A percentile compares a stretch with the other conserved stretches of the same genome.
Evolutionary conservation across 2,329 filamentous ascomycete genomes (phyloP).

Genomic region (Scedosporium apiospermum): DNA sequence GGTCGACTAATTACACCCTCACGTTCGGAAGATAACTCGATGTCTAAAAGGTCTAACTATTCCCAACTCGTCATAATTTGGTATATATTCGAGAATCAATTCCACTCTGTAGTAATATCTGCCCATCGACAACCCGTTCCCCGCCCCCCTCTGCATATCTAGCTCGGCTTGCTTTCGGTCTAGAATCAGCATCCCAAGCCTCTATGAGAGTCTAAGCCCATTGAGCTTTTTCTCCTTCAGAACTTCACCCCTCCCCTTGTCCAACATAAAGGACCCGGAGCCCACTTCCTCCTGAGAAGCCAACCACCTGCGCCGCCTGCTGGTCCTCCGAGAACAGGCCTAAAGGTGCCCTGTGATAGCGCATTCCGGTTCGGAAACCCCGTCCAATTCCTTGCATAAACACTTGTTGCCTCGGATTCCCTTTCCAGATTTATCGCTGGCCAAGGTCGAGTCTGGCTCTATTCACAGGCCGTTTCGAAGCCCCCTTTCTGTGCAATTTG

Average conservation of each 20-base stretch:
- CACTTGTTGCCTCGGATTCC: neutral
- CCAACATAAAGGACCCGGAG: neutral
- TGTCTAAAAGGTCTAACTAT: neutral
- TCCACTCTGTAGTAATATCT: neutral
- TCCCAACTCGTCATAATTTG: neutral
- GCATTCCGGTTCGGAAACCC: neutral
- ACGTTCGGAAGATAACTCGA: neutral
- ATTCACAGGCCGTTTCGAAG: neutral
- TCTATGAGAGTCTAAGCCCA: neutral
- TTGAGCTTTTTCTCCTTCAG: too few relatives aligned
- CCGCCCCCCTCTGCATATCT: neutral
- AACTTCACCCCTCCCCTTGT: neutral
- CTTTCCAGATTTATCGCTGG: neutral
- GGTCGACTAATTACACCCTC: neutral
- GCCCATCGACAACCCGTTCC: neutral
- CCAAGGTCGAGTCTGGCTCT: neutral
- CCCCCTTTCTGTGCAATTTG: neutral
- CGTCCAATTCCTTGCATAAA: neutral
- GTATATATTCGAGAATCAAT: neutral
- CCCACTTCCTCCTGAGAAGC: neutral
- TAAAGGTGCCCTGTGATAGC: neutral
- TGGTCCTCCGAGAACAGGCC: neutral
- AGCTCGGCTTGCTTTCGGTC: neutral
- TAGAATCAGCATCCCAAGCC: neutral
- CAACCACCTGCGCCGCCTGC: neutral